Percentiles rank a stretch among this genome's conserved stretches.
phyloP scores from a whole-genome alignment of 805 yeast genomes.

The Kregervanrija fluxuum region DNA sequence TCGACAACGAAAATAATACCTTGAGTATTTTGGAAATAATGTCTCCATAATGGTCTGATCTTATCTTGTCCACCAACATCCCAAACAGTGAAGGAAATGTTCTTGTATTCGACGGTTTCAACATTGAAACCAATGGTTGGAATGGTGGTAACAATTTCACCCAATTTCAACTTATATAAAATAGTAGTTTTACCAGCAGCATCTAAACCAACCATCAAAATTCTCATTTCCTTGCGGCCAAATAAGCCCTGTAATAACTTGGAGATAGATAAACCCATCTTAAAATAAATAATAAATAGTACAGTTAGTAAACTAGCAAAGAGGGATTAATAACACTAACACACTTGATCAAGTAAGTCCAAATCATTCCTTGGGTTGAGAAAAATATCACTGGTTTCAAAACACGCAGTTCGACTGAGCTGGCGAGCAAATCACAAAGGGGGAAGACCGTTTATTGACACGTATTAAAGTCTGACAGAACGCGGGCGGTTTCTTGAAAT shows the following conservation, averaged over 20 bases:
- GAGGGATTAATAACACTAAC: too few species aligned
- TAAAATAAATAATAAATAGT: neutral
- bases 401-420: too few species aligned
- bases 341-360: too few species aligned
- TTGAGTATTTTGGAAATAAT: slow-evolving; percentile 97
- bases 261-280: slow-evolving; percentile 94
- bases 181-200: slow-evolving; percentile 99
- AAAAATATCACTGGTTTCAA: too few species aligned
- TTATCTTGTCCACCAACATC: slow-evolving; percentile 99
- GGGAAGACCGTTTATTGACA: too few species aligned
- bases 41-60: slow-evolving; percentile 98
- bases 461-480: too few species aligned
- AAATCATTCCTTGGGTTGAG: too few species aligned
- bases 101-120: slow-evolving; percentile 95
- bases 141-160: slow-evolving; percentile 92
- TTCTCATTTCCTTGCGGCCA: slow-evolving; percentile 97
- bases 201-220: slow-evolving; percentile 95
- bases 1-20: slow-evolving; percentile 97
- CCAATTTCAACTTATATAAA: slow-evolving; percentile 87
- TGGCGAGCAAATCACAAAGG: too few species aligned
- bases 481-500: too few species aligned
- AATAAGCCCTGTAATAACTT: slow-evolving; percentile 91
- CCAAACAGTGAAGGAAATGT: slow-evolving; percentile 96
- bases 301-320: too few species aligned
- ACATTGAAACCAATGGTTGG: slow-evolving; percentile 98